Evolutionary conservation across 139 green algal species (phyloP).

Genomic region (Yamagishiella unicocca): DNA sequence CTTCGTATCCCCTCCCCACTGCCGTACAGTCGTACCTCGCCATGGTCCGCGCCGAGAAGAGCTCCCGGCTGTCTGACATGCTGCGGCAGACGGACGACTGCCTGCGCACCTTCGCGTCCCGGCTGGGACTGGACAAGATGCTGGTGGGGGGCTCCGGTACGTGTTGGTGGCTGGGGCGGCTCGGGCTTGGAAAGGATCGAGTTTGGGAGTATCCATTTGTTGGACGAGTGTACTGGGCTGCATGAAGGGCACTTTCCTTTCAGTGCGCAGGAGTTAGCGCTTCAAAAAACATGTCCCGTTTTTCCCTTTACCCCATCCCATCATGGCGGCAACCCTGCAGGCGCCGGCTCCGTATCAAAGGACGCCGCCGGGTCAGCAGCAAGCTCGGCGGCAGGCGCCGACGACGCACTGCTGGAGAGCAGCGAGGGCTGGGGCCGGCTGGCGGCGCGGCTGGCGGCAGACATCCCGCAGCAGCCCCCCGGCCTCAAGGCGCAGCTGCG

Average conservation of each 20-base stretch:
- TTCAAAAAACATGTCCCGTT: too few relatives aligned
- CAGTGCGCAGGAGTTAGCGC: too few relatives aligned
- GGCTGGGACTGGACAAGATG: constrained; percentile 37
- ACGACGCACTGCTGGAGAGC: constrained; percentile 35
- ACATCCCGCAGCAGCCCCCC: constrained; percentile 67
- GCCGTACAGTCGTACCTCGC: constrained; percentile 75
- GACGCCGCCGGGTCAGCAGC: background rate
- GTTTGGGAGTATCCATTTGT: too few relatives aligned
- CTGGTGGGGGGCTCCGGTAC: background rate
- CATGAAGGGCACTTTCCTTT: too few relatives aligned
- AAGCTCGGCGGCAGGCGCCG: background rate
- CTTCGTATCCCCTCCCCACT: background rate
- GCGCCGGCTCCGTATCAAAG: background rate
- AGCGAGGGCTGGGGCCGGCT: constrained; percentile 51
- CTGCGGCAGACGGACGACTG: constrained; percentile 75
- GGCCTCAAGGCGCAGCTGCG: constrained; percentile 68
- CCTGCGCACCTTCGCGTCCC: constrained; percentile 59
- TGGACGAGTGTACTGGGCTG: too few relatives aligned
- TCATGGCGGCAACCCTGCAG: too few relatives aligned
- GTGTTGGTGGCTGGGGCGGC: too few relatives aligned
- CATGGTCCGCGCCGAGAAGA: constrained; percentile 73
- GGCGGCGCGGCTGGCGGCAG: constrained; percentile 53
- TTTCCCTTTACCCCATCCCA: too few relatives aligned
- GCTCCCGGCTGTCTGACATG: constrained; percentile 68
- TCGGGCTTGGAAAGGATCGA: background rate